phyloP scores from a whole-genome alignment of 2,329 filamentous ascomycete genomes.

The Phyllosticta paracitricarpa region DNA sequence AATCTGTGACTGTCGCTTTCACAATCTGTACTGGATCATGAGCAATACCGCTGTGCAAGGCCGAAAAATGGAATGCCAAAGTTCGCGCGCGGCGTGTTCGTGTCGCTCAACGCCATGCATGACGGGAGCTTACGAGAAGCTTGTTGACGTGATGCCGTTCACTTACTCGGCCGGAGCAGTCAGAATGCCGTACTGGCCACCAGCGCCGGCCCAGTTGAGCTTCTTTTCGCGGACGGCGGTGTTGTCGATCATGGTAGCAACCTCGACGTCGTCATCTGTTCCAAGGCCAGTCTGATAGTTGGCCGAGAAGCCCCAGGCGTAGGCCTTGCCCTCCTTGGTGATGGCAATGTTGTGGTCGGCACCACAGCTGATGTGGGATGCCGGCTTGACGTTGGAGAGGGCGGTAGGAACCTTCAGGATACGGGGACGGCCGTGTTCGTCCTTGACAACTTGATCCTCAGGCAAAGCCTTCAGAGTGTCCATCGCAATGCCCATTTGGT shows the following conservation, averaged over 20 bases:
- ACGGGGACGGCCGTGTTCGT: conserved; percentile 55
- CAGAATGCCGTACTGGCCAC: conserved; percentile 72
- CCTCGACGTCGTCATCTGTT: conserved; percentile 66
- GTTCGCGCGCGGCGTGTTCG: neutral
- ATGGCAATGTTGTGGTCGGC: conserved; percentile 67
- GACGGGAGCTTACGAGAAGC: no score
- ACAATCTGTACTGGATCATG: neutral
- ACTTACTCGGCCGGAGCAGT: conserved; percentile 27
- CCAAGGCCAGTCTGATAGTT: conserved; percentile 76
- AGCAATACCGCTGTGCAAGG: neutral
- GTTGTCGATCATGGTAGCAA: conserved; percentile 75
- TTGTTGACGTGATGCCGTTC: conserved; percentile 1
- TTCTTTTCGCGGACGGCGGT: conserved; percentile 66
- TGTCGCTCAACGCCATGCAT: neutral
- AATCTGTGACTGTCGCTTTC: neutral
- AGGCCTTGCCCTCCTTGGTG: conserved; percentile 58
- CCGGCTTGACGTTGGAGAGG: conserved; percentile 42
- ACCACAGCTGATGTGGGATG: conserved; percentile 50
- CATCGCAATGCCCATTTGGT: conserved; percentile 39
- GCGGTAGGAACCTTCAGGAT: conserved; percentile 59
- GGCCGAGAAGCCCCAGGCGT: conserved; percentile 70
- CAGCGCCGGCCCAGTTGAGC: conserved; percentile 71
- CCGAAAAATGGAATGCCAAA: neutral
- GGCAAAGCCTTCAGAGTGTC: conserved; percentile 39
- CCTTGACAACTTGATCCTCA: conserved; percentile 51